Base-by-base conservation (phyloP, 805 yeast genomes). In the Candida koratica region DNA sequence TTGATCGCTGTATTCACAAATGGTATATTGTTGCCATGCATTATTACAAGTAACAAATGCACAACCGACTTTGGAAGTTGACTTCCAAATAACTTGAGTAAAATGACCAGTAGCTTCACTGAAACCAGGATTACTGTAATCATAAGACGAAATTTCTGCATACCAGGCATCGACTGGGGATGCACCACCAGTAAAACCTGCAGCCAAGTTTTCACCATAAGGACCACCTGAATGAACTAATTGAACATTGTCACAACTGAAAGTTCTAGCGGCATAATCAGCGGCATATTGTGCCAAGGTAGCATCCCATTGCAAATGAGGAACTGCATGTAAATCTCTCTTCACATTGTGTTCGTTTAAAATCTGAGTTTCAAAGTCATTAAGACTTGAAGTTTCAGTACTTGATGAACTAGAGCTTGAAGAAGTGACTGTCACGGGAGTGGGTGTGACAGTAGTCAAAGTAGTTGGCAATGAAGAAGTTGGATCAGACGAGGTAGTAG, bases 161-260 rank as follows among this genome's bases (percentile, higher is more conserved):
- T 83, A 83, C 93, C 93, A 84, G 27, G 82, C 78, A 42, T 79
- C 81, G 25, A 81, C 83, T 3, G 86, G 84, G 14, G 46, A 36
- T 18, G 67, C 52, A 19, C 75, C 78, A 3, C 73, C 80, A 4
- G 75, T 58, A 46, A 71, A 71, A 42, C 87, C 90, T 26, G 77
- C 72, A 12, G 88, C 89, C 46, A 84, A 67, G 62, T 84, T 84
- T 56, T 84, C 90, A 62, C 93, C 93, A 55, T 79, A 80, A 12
- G 71, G 71, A 10, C 81, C 79, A 24, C 70, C 66, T 14, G 87
- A 78, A 60, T 84, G 90, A 12, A 69, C 57, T 46, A 83, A 64
- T 36, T 64, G 58, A 45, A 83, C 86, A 6, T 79, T 73, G 46
- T 67, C 62, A 52, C 84, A 83, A 26, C 68, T 61, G 49, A 73